Conservation (phyloP, 202 grass and related monocot species). For the Setaria italica region DNA sequence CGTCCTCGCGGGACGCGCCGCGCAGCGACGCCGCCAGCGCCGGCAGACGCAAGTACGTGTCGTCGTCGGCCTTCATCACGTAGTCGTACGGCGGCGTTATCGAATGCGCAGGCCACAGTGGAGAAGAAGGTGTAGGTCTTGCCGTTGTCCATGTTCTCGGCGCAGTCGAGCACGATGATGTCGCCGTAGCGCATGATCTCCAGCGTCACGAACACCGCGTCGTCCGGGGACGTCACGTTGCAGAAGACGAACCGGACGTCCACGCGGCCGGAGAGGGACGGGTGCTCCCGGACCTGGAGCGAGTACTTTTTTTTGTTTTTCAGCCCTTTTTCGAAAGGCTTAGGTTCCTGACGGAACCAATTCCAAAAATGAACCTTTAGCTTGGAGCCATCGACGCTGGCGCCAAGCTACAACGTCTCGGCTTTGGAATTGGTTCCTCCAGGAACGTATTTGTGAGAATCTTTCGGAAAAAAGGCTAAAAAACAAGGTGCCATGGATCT, state of each 20-base stretch:
- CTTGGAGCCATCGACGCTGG: too few relatives aligned
- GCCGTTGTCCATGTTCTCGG: constrained; percentile 77
- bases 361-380: too few relatives aligned
- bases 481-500: too few relatives aligned
- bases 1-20: constrained; percentile 53
- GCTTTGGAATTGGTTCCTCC: too few relatives aligned
- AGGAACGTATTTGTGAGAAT: too few relatives aligned
- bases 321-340: too few relatives aligned
- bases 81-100: constrained; percentile 53
- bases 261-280: constrained; percentile 37
- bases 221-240: constrained; percentile 60
- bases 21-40: constrained; percentile 51
- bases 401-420: too few relatives aligned
- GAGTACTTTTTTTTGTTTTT: too few relatives aligned
- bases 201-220: constrained; percentile 58
- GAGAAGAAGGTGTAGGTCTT: constrained; percentile 84
- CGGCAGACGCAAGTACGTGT: constrained; percentile 64
- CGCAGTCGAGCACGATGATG: constrained; percentile 65
- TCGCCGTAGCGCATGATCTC: constrained; percentile 57
- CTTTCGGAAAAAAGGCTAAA: too few relatives aligned
- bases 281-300: constrained; percentile 47
- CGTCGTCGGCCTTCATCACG: constrained; percentile 83
- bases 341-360: too few relatives aligned
- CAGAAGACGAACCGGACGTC: constrained; percentile 81
- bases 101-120: constrained; percentile 36